Evolutionary conservation across 441 rosid genomes (phyloP), one percentile per base, ranked within the genome.

Genomic region (Hura crepitans): DNA sequence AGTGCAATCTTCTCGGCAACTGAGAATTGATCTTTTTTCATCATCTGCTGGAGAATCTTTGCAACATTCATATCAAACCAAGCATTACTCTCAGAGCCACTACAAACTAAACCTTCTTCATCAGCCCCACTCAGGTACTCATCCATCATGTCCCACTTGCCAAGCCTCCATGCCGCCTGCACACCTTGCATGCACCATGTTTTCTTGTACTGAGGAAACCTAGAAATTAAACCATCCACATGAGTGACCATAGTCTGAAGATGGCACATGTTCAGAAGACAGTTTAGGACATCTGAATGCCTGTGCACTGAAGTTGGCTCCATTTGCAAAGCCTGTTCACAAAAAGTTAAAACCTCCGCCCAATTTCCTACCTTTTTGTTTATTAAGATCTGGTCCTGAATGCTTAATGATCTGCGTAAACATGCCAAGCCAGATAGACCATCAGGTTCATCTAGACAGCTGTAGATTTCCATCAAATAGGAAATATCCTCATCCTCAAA

Each of bases 91-190:
- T 96, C 99, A 72, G 97, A 85, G 76, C 97, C 90, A 80, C 94
- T 96, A 74, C 92, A 93, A 70, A 91, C 82, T 62, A 83, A 81
- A 83, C 93, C 99, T 70, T 91, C 97, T 77, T 80, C 88, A 80
- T 86, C 91, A 72, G 98, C 96, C 75, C 92, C 97, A 75, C 80
- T 78, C 72, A 96, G 91, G 87, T 93, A 96, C 81, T 96, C 97
- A 78, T 89, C 86, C 99, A 96, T 93, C 89, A 96, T 84, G 80
- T 90, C 96, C 99, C 99, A 96, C 76, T 87, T 85, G 69, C 97
- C 94, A 72, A 96, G 98, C 78, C 99, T 91, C 99, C 99, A 96
- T 65, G 99, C 99, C 68, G 98, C 97, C 87, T 96, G 99, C 79
- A 93, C 93, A 72, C 99, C 99, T 83, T 93, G 97, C 92, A 95